Evolutionary conservation across 805 yeast species (phyloP).

Genomic region (Candida loeiensis): DNA sequence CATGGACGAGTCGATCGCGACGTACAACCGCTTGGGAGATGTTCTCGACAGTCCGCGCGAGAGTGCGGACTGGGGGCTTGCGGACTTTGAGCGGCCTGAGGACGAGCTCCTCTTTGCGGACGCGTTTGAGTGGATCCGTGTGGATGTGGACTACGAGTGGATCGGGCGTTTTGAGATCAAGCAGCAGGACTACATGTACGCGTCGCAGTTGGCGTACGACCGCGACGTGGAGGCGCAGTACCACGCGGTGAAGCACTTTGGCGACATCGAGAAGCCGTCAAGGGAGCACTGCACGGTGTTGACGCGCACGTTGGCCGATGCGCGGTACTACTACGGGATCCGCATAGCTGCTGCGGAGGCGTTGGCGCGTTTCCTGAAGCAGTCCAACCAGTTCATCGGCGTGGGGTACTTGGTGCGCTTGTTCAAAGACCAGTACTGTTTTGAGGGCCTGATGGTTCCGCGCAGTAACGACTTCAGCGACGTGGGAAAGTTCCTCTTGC

Average conservation of each 20-base stretch:
- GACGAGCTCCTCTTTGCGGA: slow-evolving; percentile 69
- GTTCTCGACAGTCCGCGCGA: slow-evolving; percentile 62
- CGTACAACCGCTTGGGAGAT: slow-evolving; percentile 64
- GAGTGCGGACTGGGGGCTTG: slow-evolving; percentile 64
- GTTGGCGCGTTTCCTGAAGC: slow-evolving; percentile 62
- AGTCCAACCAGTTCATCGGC: slow-evolving; percentile 65
- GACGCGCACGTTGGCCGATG: slow-evolving; percentile 77
- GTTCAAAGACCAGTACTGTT: slow-evolving; percentile 69
- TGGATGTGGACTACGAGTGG: slow-evolving; percentile 99
- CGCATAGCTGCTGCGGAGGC: slow-evolving; percentile 84
- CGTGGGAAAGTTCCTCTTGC: slow-evolving; percentile 64
- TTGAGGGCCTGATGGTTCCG: slow-evolving; percentile 59
- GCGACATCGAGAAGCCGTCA: slow-evolving; percentile 54
- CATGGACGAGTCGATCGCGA: slow-evolving; percentile 26
- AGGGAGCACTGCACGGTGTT: slow-evolving; percentile 70
- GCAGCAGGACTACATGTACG: slow-evolving; percentile 93
- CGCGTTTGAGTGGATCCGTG: slow-evolving; percentile 95
- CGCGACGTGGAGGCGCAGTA: slow-evolving; percentile 94
- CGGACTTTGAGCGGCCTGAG: slow-evolving; percentile 67
- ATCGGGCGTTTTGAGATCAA: slow-evolving; percentile 74
- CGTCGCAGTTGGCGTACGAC: slow-evolving; percentile 90
- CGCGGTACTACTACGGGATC: slow-evolving; percentile 83
- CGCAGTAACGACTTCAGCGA: slow-evolving; percentile 76
- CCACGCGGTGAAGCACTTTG: slow-evolving; percentile 75
- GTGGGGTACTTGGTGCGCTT: slow-evolving; percentile 67